Evolutionary conservation across 257 asterid species (phyloP).

Genomic region (Osmanthus fragrans): DNA sequence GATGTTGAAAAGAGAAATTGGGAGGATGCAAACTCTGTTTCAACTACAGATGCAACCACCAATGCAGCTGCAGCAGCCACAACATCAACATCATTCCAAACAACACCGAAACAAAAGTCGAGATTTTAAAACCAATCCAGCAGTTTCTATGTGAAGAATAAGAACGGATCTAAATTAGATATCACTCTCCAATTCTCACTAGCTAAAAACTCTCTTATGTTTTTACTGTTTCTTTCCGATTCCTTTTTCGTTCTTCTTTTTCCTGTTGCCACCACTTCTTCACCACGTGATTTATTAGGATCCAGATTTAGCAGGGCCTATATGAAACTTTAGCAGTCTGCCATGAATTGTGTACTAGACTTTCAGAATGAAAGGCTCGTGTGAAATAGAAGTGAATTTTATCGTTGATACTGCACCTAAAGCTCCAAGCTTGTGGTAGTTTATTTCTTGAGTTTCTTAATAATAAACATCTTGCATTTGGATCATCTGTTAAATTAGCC

Average conservation of each 20-base stretch:
- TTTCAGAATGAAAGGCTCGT: slow-evolving; percentile 30
- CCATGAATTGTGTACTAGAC: slow-evolving; percentile 23
- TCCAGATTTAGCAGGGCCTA: slow-evolving; percentile 29
- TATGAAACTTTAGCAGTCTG: slow-evolving; percentile 14
- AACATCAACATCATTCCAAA: slow-evolving; percentile 38
- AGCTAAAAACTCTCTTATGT: neutral
- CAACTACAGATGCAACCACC: slow-evolving; percentile 60
- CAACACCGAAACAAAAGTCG: slow-evolving; percentile 54
- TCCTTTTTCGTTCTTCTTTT: neutral
- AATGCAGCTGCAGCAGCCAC: slow-evolving; percentile 43
- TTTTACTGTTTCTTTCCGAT: neutral
- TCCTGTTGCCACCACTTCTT: slow-evolving; percentile 14
- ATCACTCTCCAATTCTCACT: neutral
- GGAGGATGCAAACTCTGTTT: slow-evolving; percentile 60
- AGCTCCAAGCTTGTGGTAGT: slow-evolving; percentile 11
- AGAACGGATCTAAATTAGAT: slow-evolving; percentile 22
- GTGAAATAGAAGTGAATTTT: neutral
- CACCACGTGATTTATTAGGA: slow-evolving; percentile 21
- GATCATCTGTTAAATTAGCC: neutral
- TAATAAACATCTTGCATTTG: neutral
- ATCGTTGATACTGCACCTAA: slow-evolving; percentile 18
- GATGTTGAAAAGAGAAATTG: slow-evolving; percentile 78
- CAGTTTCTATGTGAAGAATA: slow-evolving; percentile 36
- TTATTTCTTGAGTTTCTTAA: neutral
- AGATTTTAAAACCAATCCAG: slow-evolving; percentile 42